Evolutionary conservation across 148 eudicot species (phyloP), one percentile per base, ranked within the genome.

Genomic region (Suaeda aralocaspica): DNA sequence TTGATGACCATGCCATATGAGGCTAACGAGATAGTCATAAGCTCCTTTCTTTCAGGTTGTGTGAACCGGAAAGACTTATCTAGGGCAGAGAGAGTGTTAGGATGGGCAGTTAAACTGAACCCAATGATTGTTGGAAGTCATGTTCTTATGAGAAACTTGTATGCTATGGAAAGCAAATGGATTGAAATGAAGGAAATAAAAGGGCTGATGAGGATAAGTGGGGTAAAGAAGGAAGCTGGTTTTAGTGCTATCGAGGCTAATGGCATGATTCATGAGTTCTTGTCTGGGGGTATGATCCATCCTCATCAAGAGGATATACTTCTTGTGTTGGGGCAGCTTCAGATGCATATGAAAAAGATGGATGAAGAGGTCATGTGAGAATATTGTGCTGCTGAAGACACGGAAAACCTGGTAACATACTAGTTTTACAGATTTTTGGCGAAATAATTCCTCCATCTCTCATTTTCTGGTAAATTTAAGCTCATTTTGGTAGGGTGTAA

Each of bases 21-120:
- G 76, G 80, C 82, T 63, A 90, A 92, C 68, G 93, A 80, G 53
- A 85, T 92, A 72, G 82, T 92, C 67, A 50, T 88, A 72, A 85
- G 91, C 63, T 87, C 98, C 62, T 80, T 89, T 25, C 81, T 92
- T 42, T 83, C 80, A 59, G 98, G 96, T 5, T 92, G 96, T 85
- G 84, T 77, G 30, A 76, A 74, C 70, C 67, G 78, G 36, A 84
- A 82, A 63, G 96, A 89, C 69, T 78, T 83, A 59, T 41, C 42
- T 13, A 83, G 89, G 77, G 96, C 98, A 24, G 91, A 88, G 82
- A 80, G 81, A 65, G 67, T 88, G 48, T 45, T 78, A 39, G 69
- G 82, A 51, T 86, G 77, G 68, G 87, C 84, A 31, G 62, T 77
- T 66, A 41, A 72, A 48, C 70, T 75, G 78, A 84, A 83, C 55